phyloP scores from a whole-genome alignment of 2,329 filamentous ascomycete genomes.

The Samsoniella hepiali region DNA sequence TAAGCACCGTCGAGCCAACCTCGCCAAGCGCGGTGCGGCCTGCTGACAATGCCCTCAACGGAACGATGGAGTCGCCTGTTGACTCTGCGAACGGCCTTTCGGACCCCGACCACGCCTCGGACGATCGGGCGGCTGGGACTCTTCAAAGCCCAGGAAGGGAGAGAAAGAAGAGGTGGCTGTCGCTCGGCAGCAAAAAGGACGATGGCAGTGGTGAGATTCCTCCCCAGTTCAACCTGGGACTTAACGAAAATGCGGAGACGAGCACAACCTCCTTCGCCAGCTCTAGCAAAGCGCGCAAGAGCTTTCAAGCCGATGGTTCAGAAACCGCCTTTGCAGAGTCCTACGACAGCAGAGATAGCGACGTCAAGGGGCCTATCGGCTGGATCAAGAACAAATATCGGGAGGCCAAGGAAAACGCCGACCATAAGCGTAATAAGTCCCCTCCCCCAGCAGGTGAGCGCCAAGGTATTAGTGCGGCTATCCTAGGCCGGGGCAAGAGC shows the following conservation, averaged over 20 bases:
- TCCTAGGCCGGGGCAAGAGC: slow-evolving; percentile 45
- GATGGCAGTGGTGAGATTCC: slow-evolving; percentile 48
- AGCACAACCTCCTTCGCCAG: slow-evolving; percentile 69
- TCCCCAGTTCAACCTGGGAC: slow-evolving; percentile 50
- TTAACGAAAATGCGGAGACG: slow-evolving; percentile 60
- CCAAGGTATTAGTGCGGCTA: slow-evolving; percentile 27
- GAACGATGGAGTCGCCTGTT: slow-evolving; percentile 72
- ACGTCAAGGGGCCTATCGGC: slow-evolving; percentile 52
- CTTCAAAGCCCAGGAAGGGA: slow-evolving; percentile 57
- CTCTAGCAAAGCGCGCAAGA: slow-evolving; percentile 48
- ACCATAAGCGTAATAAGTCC: slow-evolving; percentile 55
- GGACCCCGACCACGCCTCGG: slow-evolving; percentile 66
- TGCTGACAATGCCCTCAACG: slow-evolving; percentile 52
- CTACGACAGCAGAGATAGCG: slow-evolving; percentile 45
- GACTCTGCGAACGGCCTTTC: slow-evolving; percentile 79
- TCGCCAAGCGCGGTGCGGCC: background rate
- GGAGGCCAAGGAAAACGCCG: slow-evolving; percentile 55
- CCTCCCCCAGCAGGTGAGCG: slow-evolving; percentile 41
- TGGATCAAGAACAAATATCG: slow-evolving; percentile 61
- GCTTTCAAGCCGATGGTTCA: slow-evolving; percentile 49
- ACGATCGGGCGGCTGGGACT: slow-evolving; percentile 47
- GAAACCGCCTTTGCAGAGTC: slow-evolving; percentile 41
- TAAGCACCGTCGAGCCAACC: slow-evolving; percentile 19
- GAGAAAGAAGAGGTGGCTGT: slow-evolving; percentile 68
- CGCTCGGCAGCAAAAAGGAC: slow-evolving; percentile 62